These are phyloP conservation scores for Phytophthora sp. DNA, from an alignment of 352 stramenopile genomes.

Conservation along the genomic window DNA sequence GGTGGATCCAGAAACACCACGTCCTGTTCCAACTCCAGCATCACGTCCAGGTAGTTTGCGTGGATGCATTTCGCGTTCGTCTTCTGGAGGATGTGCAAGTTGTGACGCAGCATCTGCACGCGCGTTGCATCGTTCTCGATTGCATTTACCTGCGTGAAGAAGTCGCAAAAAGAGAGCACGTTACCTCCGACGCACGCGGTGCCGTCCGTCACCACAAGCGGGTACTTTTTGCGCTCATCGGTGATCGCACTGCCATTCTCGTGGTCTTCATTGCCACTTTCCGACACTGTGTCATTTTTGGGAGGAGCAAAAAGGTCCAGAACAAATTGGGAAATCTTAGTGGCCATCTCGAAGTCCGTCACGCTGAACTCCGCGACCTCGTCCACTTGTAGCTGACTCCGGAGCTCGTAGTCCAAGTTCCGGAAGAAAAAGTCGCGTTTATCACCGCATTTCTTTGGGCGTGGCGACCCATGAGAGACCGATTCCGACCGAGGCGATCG, in stretches of 20 bases:
- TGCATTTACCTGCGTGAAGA: conserved; percentile 76
- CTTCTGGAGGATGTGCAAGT: conserved; percentile 66
- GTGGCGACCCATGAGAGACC: conserved; percentile 31
- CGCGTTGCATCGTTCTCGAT: conserved; percentile 72
- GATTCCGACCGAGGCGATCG: conserved; percentile 29
- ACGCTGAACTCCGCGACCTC: conserved; percentile 81
- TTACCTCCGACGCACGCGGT: conserved; percentile 87
- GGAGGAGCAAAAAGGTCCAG: conserved; percentile 45
- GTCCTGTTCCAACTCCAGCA: conserved; percentile 73
- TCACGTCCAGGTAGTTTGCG: conserved; percentile 74
- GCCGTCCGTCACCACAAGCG: conserved; percentile 69
- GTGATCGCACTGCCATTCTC: conserved; percentile 15
- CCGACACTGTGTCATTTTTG: conserved; percentile 16
- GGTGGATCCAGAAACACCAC: conserved; percentile 87
- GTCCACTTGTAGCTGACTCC: conserved; percentile 75
- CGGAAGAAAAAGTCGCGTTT: conserved; percentile 89
- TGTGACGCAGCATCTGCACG: conserved; percentile 79
- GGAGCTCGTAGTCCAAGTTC: conserved; percentile 70
- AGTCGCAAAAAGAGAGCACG: conserved; percentile 81
- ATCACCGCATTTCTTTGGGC: conserved; percentile 65
- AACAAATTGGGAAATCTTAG: conserved; percentile 73
- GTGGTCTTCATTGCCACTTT: conserved; percentile 20
- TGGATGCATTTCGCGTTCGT: conserved; percentile 64
- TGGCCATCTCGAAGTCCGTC: conserved; percentile 81
- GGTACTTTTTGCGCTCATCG: conserved; percentile 40